These are phyloP conservation scores for Isochrysis galbana DNA, from an alignment of 78 protist species.

Conservation along the genomic window DNA sequence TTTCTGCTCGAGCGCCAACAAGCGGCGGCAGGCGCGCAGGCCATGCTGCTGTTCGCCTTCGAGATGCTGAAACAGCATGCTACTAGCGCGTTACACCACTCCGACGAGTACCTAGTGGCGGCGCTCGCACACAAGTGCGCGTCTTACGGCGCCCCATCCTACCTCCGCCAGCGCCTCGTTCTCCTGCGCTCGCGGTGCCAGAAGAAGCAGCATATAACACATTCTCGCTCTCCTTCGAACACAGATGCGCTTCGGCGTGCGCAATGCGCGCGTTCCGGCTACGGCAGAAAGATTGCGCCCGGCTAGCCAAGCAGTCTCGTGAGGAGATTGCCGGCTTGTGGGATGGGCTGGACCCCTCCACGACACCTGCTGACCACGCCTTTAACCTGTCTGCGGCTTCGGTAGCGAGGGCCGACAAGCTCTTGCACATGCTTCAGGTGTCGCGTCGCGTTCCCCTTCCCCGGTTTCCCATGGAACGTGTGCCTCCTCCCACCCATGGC, in stretches of 20 bases:
- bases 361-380: background rate
- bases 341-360: background rate
- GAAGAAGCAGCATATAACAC: too few species aligned
- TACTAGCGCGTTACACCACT: background rate
- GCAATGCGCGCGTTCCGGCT: background rate
- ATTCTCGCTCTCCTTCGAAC: too few species aligned
- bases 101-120: background rate
- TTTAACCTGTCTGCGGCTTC: background rate
- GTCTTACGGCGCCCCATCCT: too few species aligned
- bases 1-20: background rate
- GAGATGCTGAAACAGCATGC: background rate
- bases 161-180: too few species aligned
- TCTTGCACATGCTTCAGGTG: background rate
- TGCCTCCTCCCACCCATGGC: too few species aligned
- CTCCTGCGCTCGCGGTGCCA: too few species aligned
- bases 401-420: background rate
- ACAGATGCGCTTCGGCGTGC: background rate
- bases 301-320: background rate
- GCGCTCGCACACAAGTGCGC: background rate
- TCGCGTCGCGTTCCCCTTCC: too few species aligned
- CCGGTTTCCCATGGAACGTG: too few species aligned
- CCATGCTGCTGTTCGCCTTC: background rate
- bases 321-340: background rate
- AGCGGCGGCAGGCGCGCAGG: background rate
- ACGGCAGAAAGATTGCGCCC: background rate